Base-by-base conservation (phyloP, 169 alveolate genomes). In the Fabrea salina region DNA sequence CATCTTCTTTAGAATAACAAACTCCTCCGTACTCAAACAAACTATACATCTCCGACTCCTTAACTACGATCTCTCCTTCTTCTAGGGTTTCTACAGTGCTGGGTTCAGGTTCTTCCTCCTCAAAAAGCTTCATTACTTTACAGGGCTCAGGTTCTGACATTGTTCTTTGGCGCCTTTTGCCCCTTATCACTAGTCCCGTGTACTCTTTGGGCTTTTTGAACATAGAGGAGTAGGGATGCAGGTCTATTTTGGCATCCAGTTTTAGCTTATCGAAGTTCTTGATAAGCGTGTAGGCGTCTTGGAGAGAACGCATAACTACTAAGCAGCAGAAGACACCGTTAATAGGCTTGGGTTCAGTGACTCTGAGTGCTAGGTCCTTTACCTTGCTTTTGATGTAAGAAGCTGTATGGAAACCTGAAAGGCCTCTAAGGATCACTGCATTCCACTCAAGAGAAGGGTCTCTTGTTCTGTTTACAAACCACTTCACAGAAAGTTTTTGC, bases 191-290 rank as follows among this genome's bases (percentile, higher is more conserved):
- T n/a, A n/a, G n/a, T n/a, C n/a, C n/a, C n/a, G n/a, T n/a, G n/a
- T 56, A 56, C 2, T 56, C 27, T 56, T 25, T 56, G 25, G 67
- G 67, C 16, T 56, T 56, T 19, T 25, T 16, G 35, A 56, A 56
- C n/a, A 56, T 56, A 56, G 67, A 56, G 11, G 67, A 56, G 27
- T 56, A 25, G 27, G 67, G 67, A 35, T 56, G 67, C n/a, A 56
- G 11, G 27, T 56, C 67, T 22, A 25, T 25, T 3, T n/a, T 16
- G 40, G 40, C 67, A 1, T 16, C 40, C 2, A 56, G 27, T 56
- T 25, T 56, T 3, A 13, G 11, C 3, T 35, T 25, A 11, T 25
- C 27, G 3, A 56, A 56, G 16, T 19, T 19, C 27, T 56, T 56
- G 11, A 56, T 56, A 16, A 56, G 16, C n/a, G 11, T 56, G 16